These are phyloP conservation scores for Didymella lethalis DNA, from an alignment of 2,329 filamentous ascomycete genomes.

Conservation along the genomic window DNA sequence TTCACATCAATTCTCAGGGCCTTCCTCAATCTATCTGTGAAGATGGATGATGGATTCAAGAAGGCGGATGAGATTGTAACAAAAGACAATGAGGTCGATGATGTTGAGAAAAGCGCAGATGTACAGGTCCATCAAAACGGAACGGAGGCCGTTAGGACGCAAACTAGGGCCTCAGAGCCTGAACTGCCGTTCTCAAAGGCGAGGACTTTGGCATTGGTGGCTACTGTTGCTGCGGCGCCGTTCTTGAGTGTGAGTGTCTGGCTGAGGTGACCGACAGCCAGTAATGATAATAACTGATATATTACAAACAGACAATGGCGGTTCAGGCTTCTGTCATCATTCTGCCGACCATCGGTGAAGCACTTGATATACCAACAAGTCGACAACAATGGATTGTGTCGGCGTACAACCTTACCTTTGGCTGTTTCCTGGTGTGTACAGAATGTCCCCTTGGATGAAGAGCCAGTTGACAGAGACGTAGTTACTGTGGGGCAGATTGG, in stretches of 20 bases:
- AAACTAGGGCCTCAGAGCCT: constrained; percentile 9
- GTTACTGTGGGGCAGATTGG: constrained; percentile 72
- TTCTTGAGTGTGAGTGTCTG: constrained; percentile 43
- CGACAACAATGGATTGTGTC: constrained; percentile 73
- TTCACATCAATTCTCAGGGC: not conserved
- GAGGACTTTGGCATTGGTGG: constrained; percentile 40
- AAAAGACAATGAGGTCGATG: constrained; percentile 9
- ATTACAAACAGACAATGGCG: constrained; percentile 58
- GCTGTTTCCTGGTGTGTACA: constrained; percentile 63
- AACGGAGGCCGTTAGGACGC: constrained; percentile 17
- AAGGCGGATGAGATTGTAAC: constrained; percentile 13
- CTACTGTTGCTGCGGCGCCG: constrained; percentile 39
- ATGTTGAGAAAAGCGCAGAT: constrained; percentile 7
- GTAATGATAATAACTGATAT: not conserved
- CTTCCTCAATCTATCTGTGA: not conserved
- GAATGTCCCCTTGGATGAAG: not conserved
- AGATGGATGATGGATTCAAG: constrained; percentile 24
- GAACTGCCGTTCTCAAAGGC: constrained; percentile 43
- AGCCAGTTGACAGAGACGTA: constrained; percentile 7
- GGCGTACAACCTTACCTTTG: constrained; percentile 70
- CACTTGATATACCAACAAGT: constrained; percentile 64
- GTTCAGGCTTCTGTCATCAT: constrained; percentile 69
- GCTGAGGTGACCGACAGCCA: too few species aligned
- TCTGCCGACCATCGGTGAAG: constrained; percentile 66
- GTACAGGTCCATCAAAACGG: constrained; percentile 12